These are phyloP conservation scores for Penicillium turbatum DNA, from an alignment of 495 filamentous ascomycete genomes.

Conservation along the genomic window DNA sequence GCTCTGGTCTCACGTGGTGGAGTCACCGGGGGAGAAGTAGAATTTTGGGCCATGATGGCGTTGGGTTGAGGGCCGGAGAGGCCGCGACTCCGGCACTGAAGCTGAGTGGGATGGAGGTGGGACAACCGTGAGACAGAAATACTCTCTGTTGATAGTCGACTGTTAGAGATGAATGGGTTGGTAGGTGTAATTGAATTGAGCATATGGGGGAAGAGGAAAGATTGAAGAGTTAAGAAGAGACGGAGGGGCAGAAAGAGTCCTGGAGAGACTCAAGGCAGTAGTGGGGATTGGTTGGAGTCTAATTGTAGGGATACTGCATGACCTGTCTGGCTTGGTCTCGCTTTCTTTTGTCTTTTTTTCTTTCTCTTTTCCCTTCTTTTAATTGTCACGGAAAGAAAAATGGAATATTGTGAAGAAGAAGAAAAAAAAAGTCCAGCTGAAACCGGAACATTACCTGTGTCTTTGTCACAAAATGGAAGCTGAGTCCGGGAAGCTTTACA, in stretches of 20 bases:
- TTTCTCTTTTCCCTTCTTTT: neutral
- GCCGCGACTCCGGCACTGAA: slow-evolving; percentile 30
- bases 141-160: neutral
- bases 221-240: neutral
- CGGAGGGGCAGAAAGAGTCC: slow-evolving; percentile 6
- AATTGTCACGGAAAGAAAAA: neutral
- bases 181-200: neutral
- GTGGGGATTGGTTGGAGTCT: slow-evolving; percentile 26
- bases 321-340: neutral
- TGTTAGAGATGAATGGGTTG: slow-evolving; percentile 11
- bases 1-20: slow-evolving; percentile 46
- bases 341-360: neutral
- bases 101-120: slow-evolving; percentile 17
- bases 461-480: neutral
- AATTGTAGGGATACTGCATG: slow-evolving; percentile 21
- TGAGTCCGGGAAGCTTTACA: neutral
- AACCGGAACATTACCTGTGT: neutral
- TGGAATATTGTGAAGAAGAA: neutral
- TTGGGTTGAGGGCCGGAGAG: slow-evolving; percentile 27
- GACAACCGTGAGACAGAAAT: slow-evolving; percentile 12
- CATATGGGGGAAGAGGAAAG: neutral
- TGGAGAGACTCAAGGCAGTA: neutral
- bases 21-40: slow-evolving; percentile 55
- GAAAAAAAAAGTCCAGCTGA: neutral
- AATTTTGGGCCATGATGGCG: slow-evolving; percentile 48